Base-by-base conservation (phyloP, 2,329 filamentous ascomycete genomes). In the Seiridium unicorne region DNA sequence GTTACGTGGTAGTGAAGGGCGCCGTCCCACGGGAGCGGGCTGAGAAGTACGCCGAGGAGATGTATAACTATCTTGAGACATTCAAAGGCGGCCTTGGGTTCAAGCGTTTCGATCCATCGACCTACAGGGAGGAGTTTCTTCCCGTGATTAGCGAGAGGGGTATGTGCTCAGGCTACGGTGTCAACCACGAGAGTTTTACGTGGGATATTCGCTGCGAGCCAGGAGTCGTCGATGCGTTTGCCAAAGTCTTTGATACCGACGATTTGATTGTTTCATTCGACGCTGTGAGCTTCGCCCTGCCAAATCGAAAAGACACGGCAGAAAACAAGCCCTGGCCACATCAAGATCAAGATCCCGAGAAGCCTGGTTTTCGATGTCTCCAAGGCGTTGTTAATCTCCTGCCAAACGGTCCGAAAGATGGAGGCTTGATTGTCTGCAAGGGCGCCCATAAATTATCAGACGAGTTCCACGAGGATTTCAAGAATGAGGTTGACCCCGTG, bases 261-360 rank as follows among this genome's bases (percentile, higher is more conserved):
- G 79, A 82, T 53, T 66, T 82, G 31, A 74, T 82, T 32, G 80
- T 81, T 1, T 81, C 79, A 0, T 83, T 81, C 61, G 80, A 82
- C 61, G 76, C 76, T 6, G 69, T 80, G 62, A 81, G 80, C 68
- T 75, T 77, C 38, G 73, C 73, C 35, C 75, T 81, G 59, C 72
- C 77, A 9, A 78, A 63, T 48, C 56, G 62, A 10, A 60, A 42
- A 11, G 71, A 79, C 61, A 63, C 75, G 4, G 64, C 69, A 3
- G 57, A 65, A 8, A 79, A 76, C 66, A 74, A 72, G 57, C 78
- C 77, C 2, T 80, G 77, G 78, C 76, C 77, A 3, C 78, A 80
- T 63, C 76, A 79, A 49, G 78, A 80, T 59, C 77, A 80, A 62
- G 74, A 79, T 57, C 78, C 75, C 1, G 69, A 69, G 5, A 75